A percentile compares a stretch with the other conserved stretches of the same genome.
These are phyloP conservation scores for Agrocybe chaxingu DNA, from an alignment of 768 basidiomycete species.

Conservation along the genomic window DNA sequence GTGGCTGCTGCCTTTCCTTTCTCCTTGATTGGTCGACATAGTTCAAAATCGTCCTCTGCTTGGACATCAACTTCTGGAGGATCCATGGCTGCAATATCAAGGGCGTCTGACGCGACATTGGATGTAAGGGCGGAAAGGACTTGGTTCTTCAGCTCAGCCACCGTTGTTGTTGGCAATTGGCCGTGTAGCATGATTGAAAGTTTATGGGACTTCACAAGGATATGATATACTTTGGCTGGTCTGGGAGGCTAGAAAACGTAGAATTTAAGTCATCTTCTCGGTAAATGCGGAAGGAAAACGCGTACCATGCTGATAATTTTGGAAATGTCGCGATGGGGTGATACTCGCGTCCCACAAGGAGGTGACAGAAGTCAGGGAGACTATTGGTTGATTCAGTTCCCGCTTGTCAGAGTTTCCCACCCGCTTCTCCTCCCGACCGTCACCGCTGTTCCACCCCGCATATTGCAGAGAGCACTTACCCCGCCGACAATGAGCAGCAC, in stretches of 20 bases:
- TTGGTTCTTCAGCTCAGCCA: conserved; percentile 61
- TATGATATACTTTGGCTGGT: conserved; percentile 56
- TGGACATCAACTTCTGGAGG: conserved; percentile 20
- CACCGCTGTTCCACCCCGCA: conserved; percentile 8
- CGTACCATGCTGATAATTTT: conserved; percentile 3
- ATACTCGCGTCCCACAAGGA: too few relatives aligned
- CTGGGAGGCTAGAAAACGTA: conserved; percentile 42
- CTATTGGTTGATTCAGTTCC: background rate
- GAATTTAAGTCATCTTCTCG: background rate
- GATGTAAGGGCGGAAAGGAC: conserved; percentile 58
- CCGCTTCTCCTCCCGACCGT: conserved; percentile 11
- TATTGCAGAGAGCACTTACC: background rate
- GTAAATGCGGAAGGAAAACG: background rate
- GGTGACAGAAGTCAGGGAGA: too few relatives aligned
- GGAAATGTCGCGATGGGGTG: too few relatives aligned
- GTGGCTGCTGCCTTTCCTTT: conserved; percentile 46
- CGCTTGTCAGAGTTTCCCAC: conserved; percentile 8
- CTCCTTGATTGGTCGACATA: conserved; percentile 53
- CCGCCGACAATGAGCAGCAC: conserved; percentile 43
- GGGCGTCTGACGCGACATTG: conserved; percentile 34
- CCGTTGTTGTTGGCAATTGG: conserved; percentile 45
- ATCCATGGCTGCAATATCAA: conserved; percentile 23
- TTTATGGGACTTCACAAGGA: conserved; percentile 74
- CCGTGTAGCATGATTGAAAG: conserved; percentile 59
- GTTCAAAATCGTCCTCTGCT: conserved; percentile 52